Evolutionary conservation across 176 grass and related monocot species (phyloP).

Genomic region (Raddia distichophylla): DNA sequence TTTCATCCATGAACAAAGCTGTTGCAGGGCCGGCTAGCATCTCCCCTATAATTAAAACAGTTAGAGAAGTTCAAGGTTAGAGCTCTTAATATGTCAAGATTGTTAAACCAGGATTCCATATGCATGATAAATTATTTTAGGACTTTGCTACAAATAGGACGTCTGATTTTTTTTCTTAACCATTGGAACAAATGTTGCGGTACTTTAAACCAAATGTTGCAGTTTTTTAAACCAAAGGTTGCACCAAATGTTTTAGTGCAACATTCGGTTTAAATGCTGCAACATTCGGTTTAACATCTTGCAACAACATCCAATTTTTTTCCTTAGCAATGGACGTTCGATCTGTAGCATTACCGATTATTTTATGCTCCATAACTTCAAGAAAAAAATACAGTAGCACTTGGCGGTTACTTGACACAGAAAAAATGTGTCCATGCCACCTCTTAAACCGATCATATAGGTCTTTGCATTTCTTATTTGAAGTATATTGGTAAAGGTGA

Average conservation of each 20-base stretch:
- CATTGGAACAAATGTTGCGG: no score
- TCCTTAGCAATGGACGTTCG: no score
- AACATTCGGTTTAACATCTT: no score
- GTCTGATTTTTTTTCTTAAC: no score
- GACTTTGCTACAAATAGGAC: no score
- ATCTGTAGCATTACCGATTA: neutral
- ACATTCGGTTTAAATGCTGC: no score
- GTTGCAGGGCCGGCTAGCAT: conserved; percentile 62
- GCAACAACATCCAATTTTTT: no score
- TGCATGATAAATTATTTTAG: conserved; percentile 1
- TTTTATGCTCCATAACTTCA: neutral
- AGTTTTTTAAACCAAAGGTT: no score
- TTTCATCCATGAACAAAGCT: conserved; percentile 73
- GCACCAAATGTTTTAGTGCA: no score
- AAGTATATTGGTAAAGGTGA: neutral
- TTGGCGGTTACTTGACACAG: neutral
- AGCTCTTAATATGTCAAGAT: neutral
- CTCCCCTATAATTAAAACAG: conserved; percentile 42
- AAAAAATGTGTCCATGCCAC: neutral
- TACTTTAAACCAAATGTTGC: no score
- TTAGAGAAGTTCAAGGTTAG: neutral
- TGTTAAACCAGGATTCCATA: conserved; percentile 19
- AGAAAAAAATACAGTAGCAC: conserved; percentile 8
- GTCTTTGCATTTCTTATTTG: neutral
- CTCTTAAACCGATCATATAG: neutral